Base-by-base conservation (phyloP, 108 stramenopile genomes). In the Skeletonema menzelii region DNA sequence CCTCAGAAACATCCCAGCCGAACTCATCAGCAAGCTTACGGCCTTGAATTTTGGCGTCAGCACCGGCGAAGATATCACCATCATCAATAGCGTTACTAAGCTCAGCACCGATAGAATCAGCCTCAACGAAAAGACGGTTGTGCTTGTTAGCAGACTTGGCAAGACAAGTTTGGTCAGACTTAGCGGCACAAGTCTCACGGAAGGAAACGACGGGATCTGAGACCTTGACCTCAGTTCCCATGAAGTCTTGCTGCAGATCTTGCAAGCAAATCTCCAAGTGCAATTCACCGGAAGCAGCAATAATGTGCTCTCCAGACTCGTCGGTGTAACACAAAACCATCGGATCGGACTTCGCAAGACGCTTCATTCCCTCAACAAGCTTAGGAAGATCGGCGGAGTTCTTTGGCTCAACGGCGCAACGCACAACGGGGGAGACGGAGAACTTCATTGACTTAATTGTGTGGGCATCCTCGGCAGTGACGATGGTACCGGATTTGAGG, bases 91-190 rank as follows among this genome's bases (percentile, higher is more conserved):
- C 98, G 56, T 74, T 89, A 72, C 91, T 87, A 15, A 99, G 88
- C 73, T 97, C 98, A 17, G 90, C 75, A 46, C 84, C 80, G 42
- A 99, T 80, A 27, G 95, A 77, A 63, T 86, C 87, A 46, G 93
- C 98, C 73, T 92, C 91, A 37, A 96, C 83, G 84, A 97, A 98
- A 55, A 99, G 97, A 89, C 99, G 97, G 82, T 99, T 99, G 95
- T 99, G 99, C 93, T 99, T 99, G 97, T 99, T 99, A 74, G 98
- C 96, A 53, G 97, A 98, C 97, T 99, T 99, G 85, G 98, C 97
- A 59, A 99, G 88, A 84, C 96, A 96, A 57, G 88, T 92, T 70
- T 90, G 83, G 75, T 79, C 73, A 31, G 98, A 98, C 84, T 97
- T 94, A 20, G 84, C 96, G 42, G 89, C 85, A 76, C 97, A 92